Evolutionary conservation across 2,329 filamentous ascomycete species (phyloP), one percentile per base, ranked within the genome.

Genomic region (Paraphaeosphaeria minitans): DNA sequence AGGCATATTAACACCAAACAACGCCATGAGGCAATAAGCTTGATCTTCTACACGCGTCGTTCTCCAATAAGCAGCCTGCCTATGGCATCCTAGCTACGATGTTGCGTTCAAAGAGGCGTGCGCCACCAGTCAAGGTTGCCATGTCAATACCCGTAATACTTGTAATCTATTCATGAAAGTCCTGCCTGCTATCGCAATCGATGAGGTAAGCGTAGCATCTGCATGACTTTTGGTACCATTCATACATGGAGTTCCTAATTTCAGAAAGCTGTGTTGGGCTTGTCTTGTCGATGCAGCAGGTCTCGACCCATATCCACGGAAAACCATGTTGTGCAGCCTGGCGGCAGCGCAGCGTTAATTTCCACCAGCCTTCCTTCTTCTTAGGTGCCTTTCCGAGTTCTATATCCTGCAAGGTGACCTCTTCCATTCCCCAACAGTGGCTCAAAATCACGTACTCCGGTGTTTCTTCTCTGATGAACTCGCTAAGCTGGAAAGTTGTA

Each of bases 341-440:
- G 8, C 29, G 29, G 9, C 29, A 31, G 29, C 29, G 9, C 29
- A 31, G 10, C 29, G 8, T 31, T 8, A 31, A 8, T 31, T 31
- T 31, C 4, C 4, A 31, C 29, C 29, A 31, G 29, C 29, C 29
- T 8, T 4, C 10, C 4, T 31, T 4, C 29, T 31, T 31, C 29
- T 31, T 8, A 12, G 29, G 29, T 10, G 29, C 29, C 10, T 31
- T 8, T 4, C 29, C 29, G 10, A 8, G 5, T 35, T 54, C 56
- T 2, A 59, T 52, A 35, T 62, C 57, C 21, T 57, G 41, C 14
- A 59, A 58, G 7, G 47, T 56, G 24, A 57, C 54, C 29, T 60
- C 57, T 29, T 60, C 60, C 29, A 45, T 31, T 39, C 42, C 55
- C 60, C 52, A 60, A 24, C 55, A 58, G 43, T 60, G 58, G n/a